Percentiles rank a stretch among this genome's conserved stretches.
These are phyloP conservation scores for Macrocybe gigantea DNA, from an alignment of 768 basidiomycete genomes.

Conservation along the genomic window DNA sequence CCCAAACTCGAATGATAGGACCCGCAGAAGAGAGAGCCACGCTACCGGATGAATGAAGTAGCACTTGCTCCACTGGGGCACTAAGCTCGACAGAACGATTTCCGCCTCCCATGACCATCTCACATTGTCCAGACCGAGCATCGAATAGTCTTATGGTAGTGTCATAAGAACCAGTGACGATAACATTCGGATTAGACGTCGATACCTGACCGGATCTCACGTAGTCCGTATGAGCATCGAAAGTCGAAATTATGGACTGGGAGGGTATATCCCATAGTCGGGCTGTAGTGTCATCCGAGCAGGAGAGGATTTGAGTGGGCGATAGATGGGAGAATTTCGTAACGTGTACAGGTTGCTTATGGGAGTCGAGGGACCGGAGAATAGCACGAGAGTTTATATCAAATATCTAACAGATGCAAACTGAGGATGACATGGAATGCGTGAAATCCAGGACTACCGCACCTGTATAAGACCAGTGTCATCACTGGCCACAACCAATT, in stretches of 20 bases:
- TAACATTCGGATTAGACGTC: slow-evolving; percentile 70
- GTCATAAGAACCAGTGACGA: slow-evolving; percentile 95
- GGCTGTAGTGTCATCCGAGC: slow-evolving; percentile 94
- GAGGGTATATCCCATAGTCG: slow-evolving; percentile 95
- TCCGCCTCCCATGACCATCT: slow-evolving; percentile 70
- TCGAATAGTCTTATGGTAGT: slow-evolving; percentile 87
- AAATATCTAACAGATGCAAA: slow-evolving; percentile 56
- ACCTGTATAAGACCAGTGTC: slow-evolving; percentile 89
- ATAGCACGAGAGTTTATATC: slow-evolving; percentile 93
- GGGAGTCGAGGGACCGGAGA: slow-evolving; percentile 84
- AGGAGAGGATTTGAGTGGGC: slow-evolving; percentile 84
- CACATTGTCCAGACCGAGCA: slow-evolving; percentile 73
- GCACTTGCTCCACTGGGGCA: slow-evolving; percentile 84
- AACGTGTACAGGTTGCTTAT: slow-evolving; percentile 96
- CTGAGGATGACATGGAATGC: slow-evolving; percentile 1
- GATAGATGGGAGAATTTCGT: slow-evolving; percentile 82
- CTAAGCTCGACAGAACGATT: slow-evolving; percentile 24
- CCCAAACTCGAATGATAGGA: slow-evolving; percentile 92
- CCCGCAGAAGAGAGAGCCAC: slow-evolving; percentile 83
- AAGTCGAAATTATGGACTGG: slow-evolving; percentile 71
- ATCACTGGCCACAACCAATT: slow-evolving; percentile 91
- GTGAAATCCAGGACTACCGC: slow-evolving; percentile 5
- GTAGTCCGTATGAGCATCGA: slow-evolving; percentile 89
- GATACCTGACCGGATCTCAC: slow-evolving; percentile 91
- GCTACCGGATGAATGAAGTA: slow-evolving; percentile 89